Conservation (phyloP, 352 stramenopile genomes). For the Vaucheria bursata region DNA sequence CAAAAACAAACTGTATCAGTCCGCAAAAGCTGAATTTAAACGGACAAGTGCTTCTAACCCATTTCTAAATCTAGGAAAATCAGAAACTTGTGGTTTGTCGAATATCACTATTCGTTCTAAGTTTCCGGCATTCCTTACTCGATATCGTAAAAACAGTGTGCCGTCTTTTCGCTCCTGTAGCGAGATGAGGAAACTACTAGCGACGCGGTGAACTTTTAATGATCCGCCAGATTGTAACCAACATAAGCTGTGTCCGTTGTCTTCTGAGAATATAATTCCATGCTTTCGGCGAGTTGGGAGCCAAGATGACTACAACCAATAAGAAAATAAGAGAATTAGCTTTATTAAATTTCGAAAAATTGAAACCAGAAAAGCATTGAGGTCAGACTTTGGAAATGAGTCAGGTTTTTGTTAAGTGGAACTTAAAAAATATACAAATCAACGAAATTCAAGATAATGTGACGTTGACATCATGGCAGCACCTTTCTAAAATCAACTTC, state of each 20-base stretch:
- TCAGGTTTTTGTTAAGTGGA: too few species aligned
- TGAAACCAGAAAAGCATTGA: too few species aligned
- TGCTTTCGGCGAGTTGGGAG: background rate
- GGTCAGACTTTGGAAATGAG: too few species aligned
- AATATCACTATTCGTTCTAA: background rate
- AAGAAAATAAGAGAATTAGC: too few species aligned
- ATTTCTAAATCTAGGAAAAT: background rate
- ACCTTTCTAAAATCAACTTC: slow-evolving; percentile 1
- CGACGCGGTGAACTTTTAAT: background rate
- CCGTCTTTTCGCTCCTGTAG: background rate
- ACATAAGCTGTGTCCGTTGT: background rate
- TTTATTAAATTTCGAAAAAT: too few species aligned
- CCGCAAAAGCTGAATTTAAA: background rate
- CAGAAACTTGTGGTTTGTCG: background rate
- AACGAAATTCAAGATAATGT: too few species aligned
- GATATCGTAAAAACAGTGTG: background rate
- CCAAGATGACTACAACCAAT: background rate
- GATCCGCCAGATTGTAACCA: background rate
- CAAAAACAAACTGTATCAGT: too few species aligned
- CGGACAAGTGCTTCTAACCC: background rate
- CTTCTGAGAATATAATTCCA: slow-evolving; percentile 2
- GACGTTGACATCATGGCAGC: background rate
- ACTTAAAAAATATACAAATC: too few species aligned
- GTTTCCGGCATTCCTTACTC: background rate
- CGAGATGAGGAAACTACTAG: background rate